phyloP scores from a whole-genome alignment of 2,329 filamentous ascomycete species.

The Colletotrichum euphorbiae region DNA sequence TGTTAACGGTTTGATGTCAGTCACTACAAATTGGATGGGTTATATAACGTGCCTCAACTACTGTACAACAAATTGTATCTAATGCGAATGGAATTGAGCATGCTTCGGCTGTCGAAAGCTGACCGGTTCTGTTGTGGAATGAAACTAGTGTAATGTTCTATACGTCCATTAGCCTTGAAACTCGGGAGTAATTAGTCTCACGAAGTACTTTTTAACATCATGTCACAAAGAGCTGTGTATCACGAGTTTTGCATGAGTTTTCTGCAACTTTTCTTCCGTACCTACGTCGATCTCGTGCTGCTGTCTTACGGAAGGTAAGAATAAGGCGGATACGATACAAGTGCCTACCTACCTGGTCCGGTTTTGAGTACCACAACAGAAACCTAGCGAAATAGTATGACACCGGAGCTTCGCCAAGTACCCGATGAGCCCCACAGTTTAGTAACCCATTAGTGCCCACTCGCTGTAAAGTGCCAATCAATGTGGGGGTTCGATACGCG shows the following conservation, averaged over 20 bases:
- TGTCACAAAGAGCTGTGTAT: too few relatives aligned
- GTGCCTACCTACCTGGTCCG: not conserved
- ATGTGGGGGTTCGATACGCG: conserved; percentile 28
- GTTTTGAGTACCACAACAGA: not conserved
- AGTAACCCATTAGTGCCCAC: conserved; percentile 24
- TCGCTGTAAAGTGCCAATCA: conserved; percentile 16
- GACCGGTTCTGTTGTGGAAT: not conserved
- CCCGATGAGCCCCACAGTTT: not conserved
- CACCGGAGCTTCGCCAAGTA: not conserved
- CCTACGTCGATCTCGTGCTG: too few relatives aligned
- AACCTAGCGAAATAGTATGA: not conserved
- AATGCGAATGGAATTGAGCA: conserved; percentile 6
- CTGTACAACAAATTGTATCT: conserved; percentile 22
- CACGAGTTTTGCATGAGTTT: too few relatives aligned
- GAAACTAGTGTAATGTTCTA: too few relatives aligned
- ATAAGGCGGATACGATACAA: not conserved
- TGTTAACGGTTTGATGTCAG: not conserved
- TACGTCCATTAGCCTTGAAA: too few relatives aligned
- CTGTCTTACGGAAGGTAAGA: too few relatives aligned
- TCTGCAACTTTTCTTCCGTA: too few relatives aligned
- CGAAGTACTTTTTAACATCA: too few relatives aligned
- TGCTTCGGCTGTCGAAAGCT: not conserved
- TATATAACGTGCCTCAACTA: not conserved
- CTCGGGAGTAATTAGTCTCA: too few relatives aligned
- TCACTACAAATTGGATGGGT: not conserved